Evolutionary conservation across 176 grass and related monocot genomes (phyloP), one percentile per base, ranked within the genome.

Genomic region (Cenchrus americanus): DNA sequence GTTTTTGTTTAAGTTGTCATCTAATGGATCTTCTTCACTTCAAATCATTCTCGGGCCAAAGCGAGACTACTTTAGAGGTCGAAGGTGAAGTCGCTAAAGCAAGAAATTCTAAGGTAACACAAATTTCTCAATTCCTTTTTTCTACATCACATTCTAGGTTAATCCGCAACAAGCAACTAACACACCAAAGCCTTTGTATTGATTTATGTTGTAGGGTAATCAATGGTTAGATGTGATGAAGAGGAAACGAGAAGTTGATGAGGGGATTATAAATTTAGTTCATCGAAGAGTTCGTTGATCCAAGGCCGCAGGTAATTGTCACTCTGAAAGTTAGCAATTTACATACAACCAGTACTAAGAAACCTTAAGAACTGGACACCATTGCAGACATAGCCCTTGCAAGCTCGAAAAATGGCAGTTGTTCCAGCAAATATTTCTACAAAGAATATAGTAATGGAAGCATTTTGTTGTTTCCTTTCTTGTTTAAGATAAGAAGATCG

Each of bases 1-100:
- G 61, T 57, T 76, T 75, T 80, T 84, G 7, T 77, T 84, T 3
- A 71, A 79, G 77, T 58, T 75, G 21, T 76, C 46, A 57, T 62
- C 62, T 69, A 85, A 69, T 78, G 73, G 70, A 69, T 18, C 17
- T 37, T 86, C 55, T 75, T 77, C 43, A 71, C 27, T 2, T 44
- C 86, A 19, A 58, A 55, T 87, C 26, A 69, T 87, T 37, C 21
- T 42, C 77, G 96, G 93, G 81, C 96, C 96, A 48, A 98, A 98
- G 60, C 96, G n/a, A 98, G 82, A 98, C 91, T 76, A 95, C 96
- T 85, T 90, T 98, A 82, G 96, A 98, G 73, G 91, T 93, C 74
- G 96, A 98, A 85, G 96, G 93, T 50, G 93, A 94, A 92, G 85
- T 87, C 71, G 77, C 91, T 76, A 98, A 86, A 87, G 46, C 77